A percentile compares a stretch with the other conserved stretches of the same genome.
Conservation (phyloP, 495 filamentous ascomycete species). For the Xanthoparmelia taractica region DNA sequence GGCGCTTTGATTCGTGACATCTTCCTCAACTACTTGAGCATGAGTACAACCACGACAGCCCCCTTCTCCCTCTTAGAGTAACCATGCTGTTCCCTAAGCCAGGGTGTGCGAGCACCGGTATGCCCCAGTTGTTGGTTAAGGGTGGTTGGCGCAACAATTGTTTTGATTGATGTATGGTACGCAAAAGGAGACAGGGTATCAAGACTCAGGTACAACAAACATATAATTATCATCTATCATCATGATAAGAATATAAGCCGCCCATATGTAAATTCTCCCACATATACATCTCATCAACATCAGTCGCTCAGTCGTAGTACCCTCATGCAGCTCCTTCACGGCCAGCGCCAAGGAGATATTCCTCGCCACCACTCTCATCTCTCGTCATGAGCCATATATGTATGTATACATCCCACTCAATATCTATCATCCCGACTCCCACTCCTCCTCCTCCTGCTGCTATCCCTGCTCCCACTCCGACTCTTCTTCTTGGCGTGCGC, state of each 20-base stretch:
- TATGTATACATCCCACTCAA: background rate
- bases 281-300: background rate
- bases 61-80: no score
- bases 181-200: background rate
- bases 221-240: no score
- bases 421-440: slow-evolving; percentile 8
- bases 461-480: slow-evolving; percentile 16
- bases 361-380: no score
- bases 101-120: no score
- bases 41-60: no score
- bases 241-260: background rate
- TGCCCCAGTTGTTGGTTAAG: no score
- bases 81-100: no score
- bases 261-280: background rate
- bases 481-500: slow-evolving; percentile 21
- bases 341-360: slow-evolving; percentile 1
- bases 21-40: no score
- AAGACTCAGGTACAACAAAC: background rate
- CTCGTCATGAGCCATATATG: background rate
- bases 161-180: background rate
- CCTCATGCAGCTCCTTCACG: background rate
- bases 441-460: slow-evolving; percentile 8
- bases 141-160: no score
- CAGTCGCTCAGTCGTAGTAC: background rate
- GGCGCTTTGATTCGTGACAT: no score